Base-by-base conservation (phyloP, 352 stramenopile genomes). In the Aphanomyces stellatus region DNA sequence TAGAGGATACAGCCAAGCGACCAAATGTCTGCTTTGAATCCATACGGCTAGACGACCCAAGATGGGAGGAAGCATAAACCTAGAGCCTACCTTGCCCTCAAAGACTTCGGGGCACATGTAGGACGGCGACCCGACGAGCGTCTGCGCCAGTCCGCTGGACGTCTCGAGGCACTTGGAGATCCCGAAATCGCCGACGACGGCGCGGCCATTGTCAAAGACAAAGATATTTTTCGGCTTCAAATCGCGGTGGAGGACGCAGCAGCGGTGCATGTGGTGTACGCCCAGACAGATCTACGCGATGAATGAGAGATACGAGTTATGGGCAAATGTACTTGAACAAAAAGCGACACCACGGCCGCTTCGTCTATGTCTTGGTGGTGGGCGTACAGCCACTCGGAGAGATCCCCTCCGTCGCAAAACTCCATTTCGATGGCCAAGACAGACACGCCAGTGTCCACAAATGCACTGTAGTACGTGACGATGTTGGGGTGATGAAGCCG, bases 91-190 rank as follows among this genome's bases (percentile, higher is more conserved):
- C 87, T 62, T 95, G 80, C 19, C 93, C 92, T 7, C 88, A 80
- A 30, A 98, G 78, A 98, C 88, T 59, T 98, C 93, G 0, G 93
- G 93, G 10, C 88, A 95, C 88, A 98, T 98, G 71, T 98, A 98
- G 15, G 98, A 74, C 34, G 93, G 93, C n/a, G 92, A 98, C 2
- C 93, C 93, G 15, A 98, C 91, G 62, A 97, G 96, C 11, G 85
- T 93, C 40, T 92, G 85, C 17, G 89, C 85, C 35, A 91, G 74
- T 10, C 90, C 62, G 1, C 81, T 90, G 55, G 90, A 76, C 25
- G 90, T 79, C 33, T 85, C 91, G 46, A 95, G 64, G 43, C 87
- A 75, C 31, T 83, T 76, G 4, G 81, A 82, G 41, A 95, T 75
- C 0, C 85, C 85, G 2, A 94, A 70, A 63, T 94, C 85, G 1